phyloP scores from a whole-genome alignment of 441 rosid genomes.

The Gossypium trilobum region DNA sequence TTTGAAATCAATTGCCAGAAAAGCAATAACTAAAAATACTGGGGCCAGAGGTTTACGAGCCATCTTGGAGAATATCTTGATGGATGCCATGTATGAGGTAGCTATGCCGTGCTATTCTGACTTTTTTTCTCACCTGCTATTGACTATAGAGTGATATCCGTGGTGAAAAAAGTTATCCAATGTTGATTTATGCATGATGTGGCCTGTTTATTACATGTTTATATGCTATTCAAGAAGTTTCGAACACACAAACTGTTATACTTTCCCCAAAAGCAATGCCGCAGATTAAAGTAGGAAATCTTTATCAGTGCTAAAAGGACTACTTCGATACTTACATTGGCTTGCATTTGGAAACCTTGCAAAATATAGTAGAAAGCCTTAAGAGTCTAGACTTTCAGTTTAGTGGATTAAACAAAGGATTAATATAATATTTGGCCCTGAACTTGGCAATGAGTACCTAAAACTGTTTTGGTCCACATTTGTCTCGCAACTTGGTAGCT shows the following conservation, averaged over 20 bases:
- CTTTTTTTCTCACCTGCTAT: neutral
- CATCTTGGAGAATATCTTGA: constrained; percentile 71
- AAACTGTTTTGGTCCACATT: no score
- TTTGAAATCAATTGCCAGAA: constrained; percentile 67
- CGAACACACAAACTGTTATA: neutral
- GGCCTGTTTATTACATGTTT: neutral
- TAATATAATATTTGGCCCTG: neutral
- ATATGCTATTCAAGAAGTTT: no score
- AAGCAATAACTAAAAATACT: constrained; percentile 75
- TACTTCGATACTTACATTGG: neutral
- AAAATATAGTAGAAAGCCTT: no score
- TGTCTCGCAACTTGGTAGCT: no score
- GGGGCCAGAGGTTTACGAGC: constrained; percentile 92
- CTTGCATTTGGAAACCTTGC: neutral
- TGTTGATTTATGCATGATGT: neutral
- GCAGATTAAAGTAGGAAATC: no score
- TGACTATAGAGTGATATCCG: neutral
- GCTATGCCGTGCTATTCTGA: neutral
- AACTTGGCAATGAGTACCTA: neutral
- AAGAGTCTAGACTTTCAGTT: neutral
- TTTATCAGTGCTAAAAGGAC: neutral
- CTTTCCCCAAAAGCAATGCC: neutral
- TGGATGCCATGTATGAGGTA: constrained; percentile 99
- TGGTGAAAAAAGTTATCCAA: neutral
- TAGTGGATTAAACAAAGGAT: neutral